Conservation (phyloP, 2,329 filamentous ascomycete genomes). For the Xylariaceae sp. region DNA sequence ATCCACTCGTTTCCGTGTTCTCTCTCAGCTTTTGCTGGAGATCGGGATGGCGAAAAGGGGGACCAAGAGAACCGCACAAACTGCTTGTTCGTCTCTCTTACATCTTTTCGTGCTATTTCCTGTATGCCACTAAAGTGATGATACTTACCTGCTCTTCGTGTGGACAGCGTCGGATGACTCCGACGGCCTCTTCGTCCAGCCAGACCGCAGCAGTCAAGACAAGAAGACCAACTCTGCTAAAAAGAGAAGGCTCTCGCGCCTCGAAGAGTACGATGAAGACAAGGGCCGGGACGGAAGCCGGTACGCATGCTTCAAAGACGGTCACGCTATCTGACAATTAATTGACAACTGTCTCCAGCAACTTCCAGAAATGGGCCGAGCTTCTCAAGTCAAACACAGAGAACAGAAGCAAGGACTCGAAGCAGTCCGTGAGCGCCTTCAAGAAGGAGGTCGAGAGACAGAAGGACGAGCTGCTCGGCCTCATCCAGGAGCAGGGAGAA, state of each 20-base stretch:
- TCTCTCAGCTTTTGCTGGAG: background rate
- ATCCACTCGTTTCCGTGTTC: too few relatives aligned
- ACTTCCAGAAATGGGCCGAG: slow-evolving; percentile 18
- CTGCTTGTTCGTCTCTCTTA: slow-evolving; percentile 5
- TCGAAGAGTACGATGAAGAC: slow-evolving; percentile 23
- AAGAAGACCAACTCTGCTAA: slow-evolving; percentile 7
- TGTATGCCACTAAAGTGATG: too few relatives aligned
- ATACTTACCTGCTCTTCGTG: too few relatives aligned
- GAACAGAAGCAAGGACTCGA: slow-evolving; percentile 20
- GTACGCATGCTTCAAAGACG: slow-evolving; percentile 8
- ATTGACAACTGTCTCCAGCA: slow-evolving; percentile 7
- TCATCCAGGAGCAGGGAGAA: slow-evolving; percentile 17
- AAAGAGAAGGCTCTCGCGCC: slow-evolving; percentile 15
- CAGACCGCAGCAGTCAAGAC: background rate
- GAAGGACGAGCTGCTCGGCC: slow-evolving; percentile 11
- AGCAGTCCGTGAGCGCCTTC: slow-evolving; percentile 22
- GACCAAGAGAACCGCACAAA: slow-evolving; percentile 13
- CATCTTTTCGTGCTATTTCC: too few relatives aligned
- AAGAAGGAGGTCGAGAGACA: slow-evolving; percentile 14
- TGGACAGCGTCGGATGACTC: slow-evolving; percentile 11
- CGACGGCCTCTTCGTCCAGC: slow-evolving; percentile 5
- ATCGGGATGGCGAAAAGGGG: slow-evolving; percentile 12
- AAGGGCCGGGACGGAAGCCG: slow-evolving; percentile 17
- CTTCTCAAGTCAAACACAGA: slow-evolving; percentile 22
- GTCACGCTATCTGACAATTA: background rate